Base-by-base conservation (phyloP, 2,329 filamentous ascomycete genomes). In the Venturia asperata region DNA sequence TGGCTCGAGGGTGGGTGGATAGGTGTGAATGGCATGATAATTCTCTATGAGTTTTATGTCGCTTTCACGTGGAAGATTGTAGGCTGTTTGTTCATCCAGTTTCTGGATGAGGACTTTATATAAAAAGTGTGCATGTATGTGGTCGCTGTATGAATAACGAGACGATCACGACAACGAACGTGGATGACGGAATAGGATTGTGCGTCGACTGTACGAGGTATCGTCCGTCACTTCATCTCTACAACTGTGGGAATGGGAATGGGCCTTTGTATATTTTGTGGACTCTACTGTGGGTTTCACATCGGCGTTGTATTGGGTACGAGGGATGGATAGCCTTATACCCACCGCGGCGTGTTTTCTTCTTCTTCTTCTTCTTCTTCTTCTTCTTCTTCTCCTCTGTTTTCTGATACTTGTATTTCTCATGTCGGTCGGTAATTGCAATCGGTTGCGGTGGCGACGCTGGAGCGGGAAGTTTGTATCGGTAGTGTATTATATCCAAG, bases 281-380 rank as follows among this genome's bases (percentile, higher is more conserved):
- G 39, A 9, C 39, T 5, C 39, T 5, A 10, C 4, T 41, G 15
- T 41, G 39, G 39, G 39, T 5, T 41, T 41, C 10, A 41, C 15
- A 49, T n/a, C n/a, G 45, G 45, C 45, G 45, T 49, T 49, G 11
- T 24, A 24, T 47, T 47, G 45, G 45, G 45, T 49, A 21, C 9
- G 43, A 47, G n/a, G 30, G 30, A 34, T 21, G 45, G 45, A 49
- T 49, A 49, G 45, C 45, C n/a, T 49, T 49, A 49, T 49, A 49
- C 45, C 45, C 45, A 17, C 42, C 3, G 2, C 17, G 6, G 6
- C 42, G 42, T 17, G 17, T 45, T n/a, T 45, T 45, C 3, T 6
- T 34, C 30, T 34, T 34, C 6, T 34, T 34, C 6, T 34, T 34
- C 6, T 6, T 15, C 9, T 41, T n/a, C n/a, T 45, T 45, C 3